Evolutionary conservation across 306 rosid species (phyloP).

Genomic region (Rosa multiflora): DNA sequence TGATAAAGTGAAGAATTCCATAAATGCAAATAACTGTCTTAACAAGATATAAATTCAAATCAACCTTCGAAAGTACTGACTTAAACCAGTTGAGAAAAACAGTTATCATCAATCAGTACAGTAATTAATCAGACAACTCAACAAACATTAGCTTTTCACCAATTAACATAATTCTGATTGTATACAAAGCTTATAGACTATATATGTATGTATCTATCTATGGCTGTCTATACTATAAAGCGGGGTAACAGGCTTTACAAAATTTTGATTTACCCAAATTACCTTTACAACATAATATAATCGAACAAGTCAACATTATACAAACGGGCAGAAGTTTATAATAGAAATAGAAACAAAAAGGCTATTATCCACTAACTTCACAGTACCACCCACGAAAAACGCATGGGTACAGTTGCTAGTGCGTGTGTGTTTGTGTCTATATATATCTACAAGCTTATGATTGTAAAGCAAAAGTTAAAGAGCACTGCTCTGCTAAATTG

Average conservation of each 20-base stretch:
- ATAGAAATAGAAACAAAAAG: not conserved
- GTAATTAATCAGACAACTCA: not conserved
- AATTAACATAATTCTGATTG: not conserved
- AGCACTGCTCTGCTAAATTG: not conserved
- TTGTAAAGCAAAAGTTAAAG: not conserved
- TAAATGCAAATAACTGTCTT: conserved; percentile 9
- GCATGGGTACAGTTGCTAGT: not conserved
- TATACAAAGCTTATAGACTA: not conserved
- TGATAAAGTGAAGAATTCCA: not conserved
- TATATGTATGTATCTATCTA: not conserved
- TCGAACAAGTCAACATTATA: not conserved
- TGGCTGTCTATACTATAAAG: not conserved
- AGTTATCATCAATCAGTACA: not conserved
- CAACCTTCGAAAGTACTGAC: not conserved
- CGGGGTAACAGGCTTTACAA: not conserved
- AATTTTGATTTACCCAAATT: not conserved
- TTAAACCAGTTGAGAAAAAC: not conserved
- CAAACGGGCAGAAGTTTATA: not conserved
- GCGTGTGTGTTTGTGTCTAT: too few relatives aligned
- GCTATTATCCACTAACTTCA: not conserved
- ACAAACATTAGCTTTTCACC: not conserved
- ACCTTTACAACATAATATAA: not conserved
- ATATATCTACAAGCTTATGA: not conserved
- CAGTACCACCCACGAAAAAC: not conserved
- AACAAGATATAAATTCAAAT: conserved; percentile 6